Base-by-base conservation (phyloP, 2,329 filamentous ascomycete species). In the Penicillium sp. region DNA sequence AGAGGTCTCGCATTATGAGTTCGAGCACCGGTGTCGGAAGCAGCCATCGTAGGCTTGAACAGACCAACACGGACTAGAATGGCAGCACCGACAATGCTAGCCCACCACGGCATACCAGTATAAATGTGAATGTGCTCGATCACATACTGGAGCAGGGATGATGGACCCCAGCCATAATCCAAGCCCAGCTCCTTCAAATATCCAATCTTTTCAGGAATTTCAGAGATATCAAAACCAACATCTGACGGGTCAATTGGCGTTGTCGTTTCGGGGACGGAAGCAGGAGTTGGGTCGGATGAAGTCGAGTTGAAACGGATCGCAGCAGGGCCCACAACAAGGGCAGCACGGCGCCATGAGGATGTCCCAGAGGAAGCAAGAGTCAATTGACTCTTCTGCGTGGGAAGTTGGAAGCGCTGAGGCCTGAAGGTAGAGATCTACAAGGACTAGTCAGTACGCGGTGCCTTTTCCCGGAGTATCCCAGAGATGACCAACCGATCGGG, bases 81-180 rank as follows among this genome's bases (percentile, higher is more conserved):
- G 37, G 89, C 88, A 0, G 88, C 84, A 4, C 83, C 75, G 47
- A 88, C 76, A 68, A 97, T 90, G 60, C 90, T 86, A 1, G 81
- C 87, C 82, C 90, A 92, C 95, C 95, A 98, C 12, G 92, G 91
- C 57, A 91, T 77, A 38, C 89, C 91, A 6, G 73, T 79, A 67
- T 84, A 88, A 62, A 97, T 81, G 77, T 99, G 92, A 42, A 96
- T 73, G 72, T 94, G 87, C 80, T 99, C 95, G 11, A 98, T 78
- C 2, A 86, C 22, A 82, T 84, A 93, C 78, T 97, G 84, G 75
- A 95, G 87, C 15, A 86, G 66, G 4, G 88, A 79, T 0, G 92
- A 91, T 5, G 90, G 86, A 15, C 94, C 94, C 80, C 82, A 93
- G 72, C 94, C 92, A 70, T 89, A 98, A 69, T 98, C 91, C 22